Evolutionary conservation across 164 flowering plant genomes (phyloP), one percentile per base, ranked within the genome.

Genomic region (Stephania cephalantha): DNA sequence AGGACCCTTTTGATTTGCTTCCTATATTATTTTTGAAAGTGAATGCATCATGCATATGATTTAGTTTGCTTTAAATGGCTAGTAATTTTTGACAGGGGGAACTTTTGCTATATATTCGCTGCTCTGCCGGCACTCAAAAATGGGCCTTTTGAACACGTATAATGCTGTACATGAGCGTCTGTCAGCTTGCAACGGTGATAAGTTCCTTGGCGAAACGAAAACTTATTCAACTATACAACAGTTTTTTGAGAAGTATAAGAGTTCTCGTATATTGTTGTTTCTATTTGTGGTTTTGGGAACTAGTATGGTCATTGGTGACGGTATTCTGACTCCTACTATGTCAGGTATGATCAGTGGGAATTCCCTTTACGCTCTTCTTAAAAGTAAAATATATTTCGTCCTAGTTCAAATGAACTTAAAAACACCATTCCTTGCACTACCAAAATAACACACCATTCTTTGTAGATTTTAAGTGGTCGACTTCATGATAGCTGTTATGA

Each of bases 71-170:
- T 58, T 30, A 11, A n/a, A 1, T 31, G 61, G 8, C 29, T 74
- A 20, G 68, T 29, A 67, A 20, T 69, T 75, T 46, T 79, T 3
- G 4, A 70, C 77, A 88, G 91, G 91, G 46, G 92, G 92, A 30
- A 88, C 92, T 7, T 89, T 89, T 85, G 90, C 92, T n/a, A 68
- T 89, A 76, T 89, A 89, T 74, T 86, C 92, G 5, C 58, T 89
- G 42, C 85, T 89, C 25, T 87, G 88, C 48, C 79, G 90, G 52
- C 82, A 82, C 45, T 73, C 85, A 53, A 87, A 77, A 74, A 58
- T 85, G 74, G 81, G 89, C 22, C 81, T 87, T 46, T 74, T 86
- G 72, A 77, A 68, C 64, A 55, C 80, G 64, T 75, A 72, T 30
- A 79, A 79, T 61, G 78, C 63, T 9, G 73, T 82, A 53, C 66